Percentiles rank a stretch among this genome's conserved stretches.
phyloP scores from a whole-genome alignment of 1,139 yeast species.

The Candida tetrigidarum region DNA sequence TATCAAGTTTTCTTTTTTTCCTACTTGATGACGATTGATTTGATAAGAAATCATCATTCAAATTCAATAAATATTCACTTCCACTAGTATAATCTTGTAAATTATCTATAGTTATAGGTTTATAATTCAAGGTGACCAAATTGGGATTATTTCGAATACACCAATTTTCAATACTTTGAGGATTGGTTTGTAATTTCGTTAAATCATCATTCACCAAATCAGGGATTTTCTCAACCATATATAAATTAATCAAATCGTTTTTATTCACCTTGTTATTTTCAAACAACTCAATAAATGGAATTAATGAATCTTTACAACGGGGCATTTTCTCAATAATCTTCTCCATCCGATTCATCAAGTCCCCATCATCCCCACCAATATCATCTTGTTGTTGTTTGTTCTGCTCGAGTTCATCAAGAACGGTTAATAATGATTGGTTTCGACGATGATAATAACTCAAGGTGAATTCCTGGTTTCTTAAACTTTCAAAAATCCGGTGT shows the following conservation, averaged over 20 bases:
- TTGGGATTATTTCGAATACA: constrained; percentile 41
- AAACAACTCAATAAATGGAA: constrained; percentile 19
- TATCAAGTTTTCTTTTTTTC: constrained; percentile 4
- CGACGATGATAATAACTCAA: constrained; percentile 40
- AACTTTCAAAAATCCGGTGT: constrained; percentile 32
- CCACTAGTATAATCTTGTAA: constrained; percentile 19
- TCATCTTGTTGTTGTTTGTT: constrained; percentile 1
- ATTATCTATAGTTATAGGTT: constrained; percentile 31
- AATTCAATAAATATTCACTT: constrained; percentile 16
- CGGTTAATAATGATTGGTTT: constrained; percentile 41
- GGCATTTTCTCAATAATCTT: constrained; percentile 29
- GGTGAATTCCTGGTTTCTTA: constrained; percentile 39
- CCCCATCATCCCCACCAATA: constrained; percentile 8
- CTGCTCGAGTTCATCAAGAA: constrained; percentile 28
- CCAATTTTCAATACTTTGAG: constrained; percentile 47
- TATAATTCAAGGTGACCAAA: constrained; percentile 38
- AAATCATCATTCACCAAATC: constrained; percentile 46
- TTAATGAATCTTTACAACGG: constrained; percentile 20
- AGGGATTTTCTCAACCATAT: constrained; percentile 36
- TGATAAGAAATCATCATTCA: constrained; percentile 13
- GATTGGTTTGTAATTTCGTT: constrained; percentile 38
- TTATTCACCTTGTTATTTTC: constrained; percentile 11
- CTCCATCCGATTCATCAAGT: constrained; percentile 24
- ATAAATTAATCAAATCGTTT: constrained; percentile 20
- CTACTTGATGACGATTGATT: constrained; percentile 6